phyloP scores from a whole-genome alignment of 225 moss, liverwort and hornwort species.

The Thuidium tamariscinum region DNA sequence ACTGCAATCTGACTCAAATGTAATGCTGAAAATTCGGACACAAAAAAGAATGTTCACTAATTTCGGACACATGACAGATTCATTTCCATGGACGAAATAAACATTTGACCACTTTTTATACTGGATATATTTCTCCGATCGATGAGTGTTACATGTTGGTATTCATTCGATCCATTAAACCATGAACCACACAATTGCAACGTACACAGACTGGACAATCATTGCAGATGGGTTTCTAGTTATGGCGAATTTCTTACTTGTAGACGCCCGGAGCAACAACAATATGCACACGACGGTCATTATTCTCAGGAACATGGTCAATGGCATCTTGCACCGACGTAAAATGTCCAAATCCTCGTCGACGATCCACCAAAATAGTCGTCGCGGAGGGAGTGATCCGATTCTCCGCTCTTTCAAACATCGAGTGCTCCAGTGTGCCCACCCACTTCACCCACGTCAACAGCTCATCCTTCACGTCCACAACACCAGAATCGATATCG shows the following conservation, averaged over 20 bases:
- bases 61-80: neutral
- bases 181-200: too few relatives aligned
- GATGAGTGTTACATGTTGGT: neutral
- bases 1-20: neutral
- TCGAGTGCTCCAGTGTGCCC: neutral
- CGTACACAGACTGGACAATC: neutral
- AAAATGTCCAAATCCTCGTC: constrained; percentile 8
- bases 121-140: neutral
- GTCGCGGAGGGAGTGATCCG: neutral
- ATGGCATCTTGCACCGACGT: constrained; percentile 32
- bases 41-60: neutral
- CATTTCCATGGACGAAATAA: neutral
- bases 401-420: neutral
- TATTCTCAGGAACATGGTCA: constrained; percentile 14
- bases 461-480: neutral
- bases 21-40: neutral
- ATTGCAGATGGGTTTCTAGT: neutral
- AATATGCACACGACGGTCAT: constrained; percentile 16
- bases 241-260: neutral
- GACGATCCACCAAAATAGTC: neutral
- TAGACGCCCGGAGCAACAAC: constrained; percentile 20
- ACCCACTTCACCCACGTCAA: constrained; percentile 20
- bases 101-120: neutral
- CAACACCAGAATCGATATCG: neutral
- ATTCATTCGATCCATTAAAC: neutral